A percentile compares a stretch with the other conserved stretches of the same genome.
These are phyloP conservation scores for Saturnispora bothae DNA, from an alignment of 805 yeast species.

Conservation along the genomic window DNA sequence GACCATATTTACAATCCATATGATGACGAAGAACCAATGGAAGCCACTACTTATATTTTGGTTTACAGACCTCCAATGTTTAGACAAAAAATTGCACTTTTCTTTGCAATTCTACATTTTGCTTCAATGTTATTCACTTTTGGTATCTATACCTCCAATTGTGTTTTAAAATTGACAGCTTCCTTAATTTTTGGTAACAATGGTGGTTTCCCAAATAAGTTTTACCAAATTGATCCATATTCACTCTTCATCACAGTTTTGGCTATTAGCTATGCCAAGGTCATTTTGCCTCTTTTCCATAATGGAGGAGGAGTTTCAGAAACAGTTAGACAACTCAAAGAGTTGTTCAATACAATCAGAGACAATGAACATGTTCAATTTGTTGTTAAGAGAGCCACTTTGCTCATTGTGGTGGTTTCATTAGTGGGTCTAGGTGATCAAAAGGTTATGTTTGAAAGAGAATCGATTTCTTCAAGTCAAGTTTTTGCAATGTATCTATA, in stretches of 20 bases:
- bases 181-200: not conserved
- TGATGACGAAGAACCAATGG: slow-evolving; percentile 26
- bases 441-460: too few relatives aligned
- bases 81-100: slow-evolving; percentile 41
- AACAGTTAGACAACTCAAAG: too few relatives aligned
- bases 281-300: slow-evolving; percentile 1
- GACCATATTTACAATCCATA: slow-evolving; percentile 24
- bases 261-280: not conserved
- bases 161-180: slow-evolving; percentile 13
- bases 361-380: too few relatives aligned
- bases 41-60: slow-evolving; percentile 42
- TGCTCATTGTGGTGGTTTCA: too few relatives aligned
- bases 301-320: too few relatives aligned
- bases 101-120: slow-evolving; percentile 37
- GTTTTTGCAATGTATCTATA: too few relatives aligned
- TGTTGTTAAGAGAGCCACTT: too few relatives aligned
- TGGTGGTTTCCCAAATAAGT: slow-evolving; percentile 4
- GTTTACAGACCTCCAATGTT: slow-evolving; percentile 85
- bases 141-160: slow-evolving; percentile 15
- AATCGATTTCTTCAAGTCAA: too few relatives aligned
- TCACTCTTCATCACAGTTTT: slow-evolving; percentile 6
- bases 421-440: too few relatives aligned
- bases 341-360: too few relatives aligned
- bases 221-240: slow-evolving; percentile 9
- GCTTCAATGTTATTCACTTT: slow-evolving; percentile 30